Percentiles rank a stretch among this genome's conserved stretches.
These are phyloP conservation scores for Chrysanthemum lavandulifolium DNA, from an alignment of 129 eudicot genomes.

Conservation along the genomic window DNA sequence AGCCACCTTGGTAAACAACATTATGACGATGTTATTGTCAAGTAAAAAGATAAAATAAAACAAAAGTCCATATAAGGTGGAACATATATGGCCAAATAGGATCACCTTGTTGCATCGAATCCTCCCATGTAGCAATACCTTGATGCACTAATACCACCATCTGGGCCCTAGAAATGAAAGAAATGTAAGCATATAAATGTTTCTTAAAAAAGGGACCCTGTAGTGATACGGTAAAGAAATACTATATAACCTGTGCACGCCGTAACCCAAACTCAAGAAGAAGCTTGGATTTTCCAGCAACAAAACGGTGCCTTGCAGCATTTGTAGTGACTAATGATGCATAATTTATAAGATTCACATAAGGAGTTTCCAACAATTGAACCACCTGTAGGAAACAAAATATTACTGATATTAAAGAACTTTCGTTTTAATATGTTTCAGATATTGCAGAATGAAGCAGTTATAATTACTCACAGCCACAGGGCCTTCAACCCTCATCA, in stretches of 20 bases:
- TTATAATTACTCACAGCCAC: constrained; percentile 65
- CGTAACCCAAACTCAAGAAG: constrained; percentile 94
- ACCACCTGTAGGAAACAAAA: constrained; percentile 56
- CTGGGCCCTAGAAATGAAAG: constrained; percentile 62
- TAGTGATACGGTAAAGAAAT: neutral
- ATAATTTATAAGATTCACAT: constrained; percentile 81
- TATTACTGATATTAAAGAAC: neutral
- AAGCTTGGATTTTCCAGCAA: constrained; percentile 88
- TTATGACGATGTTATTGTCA: neutral
- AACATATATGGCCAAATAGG: constrained; percentile 17
- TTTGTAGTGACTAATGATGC: constrained; percentile 94
- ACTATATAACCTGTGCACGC: constrained; percentile 77
- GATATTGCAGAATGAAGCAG: constrained; percentile 13
- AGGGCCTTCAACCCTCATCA: constrained; percentile 96
- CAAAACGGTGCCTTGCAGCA: constrained; percentile 96
- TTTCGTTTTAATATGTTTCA: neutral
- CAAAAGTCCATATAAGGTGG: constrained; percentile 1
- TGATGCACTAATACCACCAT: constrained; percentile 95
- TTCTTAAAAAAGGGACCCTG: neutral
- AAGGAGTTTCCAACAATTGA: constrained; percentile 94
- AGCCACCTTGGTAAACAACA: constrained; percentile 1
- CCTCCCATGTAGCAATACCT: constrained; percentile 97
- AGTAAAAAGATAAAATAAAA: neutral
- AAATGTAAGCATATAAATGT: neutral
- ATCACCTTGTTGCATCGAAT: constrained; percentile 96